Conservation (phyloP, 192 early-diverging fungal species). For the Backusella liffmaniae region DNA sequence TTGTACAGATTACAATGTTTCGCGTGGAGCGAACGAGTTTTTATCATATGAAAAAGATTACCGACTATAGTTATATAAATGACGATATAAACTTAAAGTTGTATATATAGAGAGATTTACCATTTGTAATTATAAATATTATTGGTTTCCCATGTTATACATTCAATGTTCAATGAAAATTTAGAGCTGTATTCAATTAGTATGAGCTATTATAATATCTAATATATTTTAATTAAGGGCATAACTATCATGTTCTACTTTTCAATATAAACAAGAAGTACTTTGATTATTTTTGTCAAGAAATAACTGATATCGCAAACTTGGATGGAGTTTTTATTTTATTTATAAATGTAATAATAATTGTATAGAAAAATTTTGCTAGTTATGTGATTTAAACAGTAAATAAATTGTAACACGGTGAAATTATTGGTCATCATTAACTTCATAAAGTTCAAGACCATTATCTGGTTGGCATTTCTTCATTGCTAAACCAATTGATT, state of each 20-base stretch:
- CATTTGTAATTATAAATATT: no score
- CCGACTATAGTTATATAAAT: no score
- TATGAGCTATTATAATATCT: background rate
- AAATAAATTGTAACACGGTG: background rate
- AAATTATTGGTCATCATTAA: background rate
- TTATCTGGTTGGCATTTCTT: conserved; percentile 12
- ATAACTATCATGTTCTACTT: no score
- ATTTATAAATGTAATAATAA: background rate
- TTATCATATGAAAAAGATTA: no score
- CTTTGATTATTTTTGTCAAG: background rate
- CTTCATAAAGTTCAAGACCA: conserved; percentile 21
- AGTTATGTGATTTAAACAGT: background rate
- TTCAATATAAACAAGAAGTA: no score
- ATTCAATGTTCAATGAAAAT: background rate
- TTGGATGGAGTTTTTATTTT: background rate
- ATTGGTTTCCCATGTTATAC: background rate
- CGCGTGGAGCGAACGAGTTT: no score
- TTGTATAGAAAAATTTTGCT: background rate
- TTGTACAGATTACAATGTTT: no score
- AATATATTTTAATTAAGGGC: background rate
- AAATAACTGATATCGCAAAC: background rate
- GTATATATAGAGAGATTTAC: no score
- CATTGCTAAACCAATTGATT: conserved; percentile 23
- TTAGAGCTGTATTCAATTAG: background rate
- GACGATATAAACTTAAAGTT: no score